Conservation (phyloP, 164 flowering plant genomes). For the Vitis riparia region DNA sequence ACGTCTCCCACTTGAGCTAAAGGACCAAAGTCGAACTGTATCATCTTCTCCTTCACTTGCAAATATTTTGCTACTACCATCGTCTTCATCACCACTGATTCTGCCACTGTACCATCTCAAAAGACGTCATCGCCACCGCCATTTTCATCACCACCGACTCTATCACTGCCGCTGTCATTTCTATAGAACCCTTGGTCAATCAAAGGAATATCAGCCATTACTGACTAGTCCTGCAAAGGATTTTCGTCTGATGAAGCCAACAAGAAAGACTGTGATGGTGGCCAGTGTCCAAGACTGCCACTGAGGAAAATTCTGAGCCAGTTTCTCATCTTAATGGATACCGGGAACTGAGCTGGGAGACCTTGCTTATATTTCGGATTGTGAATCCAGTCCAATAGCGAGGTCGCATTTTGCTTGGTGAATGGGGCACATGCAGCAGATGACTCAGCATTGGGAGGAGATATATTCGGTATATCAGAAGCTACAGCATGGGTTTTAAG, state of each 20-base stretch:
- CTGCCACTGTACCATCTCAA: no score
- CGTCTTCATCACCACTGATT: no score
- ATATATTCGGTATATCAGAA: constrained; percentile 56
- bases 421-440: constrained; percentile 44
- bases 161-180: neutral
- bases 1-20: no score
- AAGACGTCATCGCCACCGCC: no score
- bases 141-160: no score
- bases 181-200: constrained; percentile 54
- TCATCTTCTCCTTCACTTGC: no score
- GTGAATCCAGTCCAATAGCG: constrained; percentile 58
- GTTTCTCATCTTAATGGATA: constrained; percentile 49
- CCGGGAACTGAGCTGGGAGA: constrained; percentile 39
- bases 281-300: constrained; percentile 35
- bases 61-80: no score
- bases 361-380: constrained; percentile 16
- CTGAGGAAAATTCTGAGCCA: constrained; percentile 50
- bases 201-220: constrained; percentile 66
- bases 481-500: constrained; percentile 31
- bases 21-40: no score
- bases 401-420: constrained; percentile 47
- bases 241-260: constrained; percentile 34
- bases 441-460: constrained; percentile 51
- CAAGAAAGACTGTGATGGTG: constrained; percentile 59
- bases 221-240: constrained; percentile 51